Conservation (phyloP, 768 basidiomycete species). For the Tylopilus intermedius region DNA sequence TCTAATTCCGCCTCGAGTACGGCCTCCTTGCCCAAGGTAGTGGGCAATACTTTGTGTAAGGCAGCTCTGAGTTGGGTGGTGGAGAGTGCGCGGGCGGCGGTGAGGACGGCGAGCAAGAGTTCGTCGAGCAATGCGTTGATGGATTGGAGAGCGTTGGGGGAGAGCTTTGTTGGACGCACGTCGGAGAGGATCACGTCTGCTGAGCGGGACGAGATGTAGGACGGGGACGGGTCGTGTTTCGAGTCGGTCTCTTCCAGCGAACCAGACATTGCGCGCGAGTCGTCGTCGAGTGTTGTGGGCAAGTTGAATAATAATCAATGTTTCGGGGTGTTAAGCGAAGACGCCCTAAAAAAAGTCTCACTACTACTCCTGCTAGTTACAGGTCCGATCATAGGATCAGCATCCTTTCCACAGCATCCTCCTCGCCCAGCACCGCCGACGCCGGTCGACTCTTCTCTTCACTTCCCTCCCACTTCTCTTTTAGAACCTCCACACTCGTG, state of each 20-base stretch:
- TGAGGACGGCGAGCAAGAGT: conserved; percentile 69
- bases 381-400: background rate
- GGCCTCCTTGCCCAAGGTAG: conserved; percentile 84
- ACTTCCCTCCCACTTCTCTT: background rate
- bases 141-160: conserved; percentile 66
- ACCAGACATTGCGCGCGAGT: conserved; percentile 39
- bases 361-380: too few species aligned
- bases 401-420: conserved; percentile 23
- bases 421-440: conserved; percentile 12
- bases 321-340: conserved; percentile 19
- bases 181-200: conserved; percentile 92
- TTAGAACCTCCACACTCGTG: background rate
- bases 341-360: background rate
- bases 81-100: conserved; percentile 58
- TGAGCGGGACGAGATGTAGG: conserved; percentile 76
- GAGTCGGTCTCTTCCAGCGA: conserved; percentile 37
- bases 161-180: conserved; percentile 84
- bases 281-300: background rate
- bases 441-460: background rate
- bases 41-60: conserved; percentile 68
- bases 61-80: conserved; percentile 72
- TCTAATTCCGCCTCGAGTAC: conserved; percentile 91
- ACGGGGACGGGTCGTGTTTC: conserved; percentile 28
- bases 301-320: too few species aligned
- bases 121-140: conserved; percentile 85